Evolutionary conservation across 2,329 filamentous ascomycete species (phyloP), one percentile per base, ranked within the genome.

Genomic region (Colletotrichum scovillei): DNA sequence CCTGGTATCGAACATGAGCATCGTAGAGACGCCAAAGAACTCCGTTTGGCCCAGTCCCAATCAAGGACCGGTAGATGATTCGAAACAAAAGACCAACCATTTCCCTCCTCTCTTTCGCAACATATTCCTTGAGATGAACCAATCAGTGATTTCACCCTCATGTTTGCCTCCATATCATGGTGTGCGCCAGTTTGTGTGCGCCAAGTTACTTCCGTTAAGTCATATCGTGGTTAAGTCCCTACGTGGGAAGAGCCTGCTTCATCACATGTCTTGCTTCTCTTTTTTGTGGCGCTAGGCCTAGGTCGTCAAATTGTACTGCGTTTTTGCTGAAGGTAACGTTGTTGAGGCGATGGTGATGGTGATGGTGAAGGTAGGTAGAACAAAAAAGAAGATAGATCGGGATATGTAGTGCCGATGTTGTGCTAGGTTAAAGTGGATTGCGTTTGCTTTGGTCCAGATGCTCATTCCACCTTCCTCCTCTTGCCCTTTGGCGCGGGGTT

Each of bases 401-500:
- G 59, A 46, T 30, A 57, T 71, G 26, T 64, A 49, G 32, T 46
- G 52, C 59, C 19, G 57, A 59, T 67, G 38, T 26, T 3, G 53
- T 63, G 59, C 52, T 59, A 24, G 42, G 30, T 38, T 58, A 58
- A 59, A 56, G 56, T 49, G 16, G 24, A 56, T 22, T 22, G 55
- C 26, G 58, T 59, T 72, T 38, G 69, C 16, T 63, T 63, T 32
- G 52, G 24, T n/a, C 26, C 52, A n/a, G 57, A 28, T 3, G 42
- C 32, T 74, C 78, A 86, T 76, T 88, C 86, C 62, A 88, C 82
- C 87, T 94, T 97, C 85, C 95, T 92, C 85, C 95, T 91, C 89
- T 98, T 98, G 76, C 95, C 95, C 82, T 95, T 95, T 8, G 95
- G 96, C 49, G 95, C 95, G 28, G 95, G 94, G 76, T 95, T 94